Conservation (phyloP, 192 early-diverging fungal genomes). For the Backusella australiensis region DNA sequence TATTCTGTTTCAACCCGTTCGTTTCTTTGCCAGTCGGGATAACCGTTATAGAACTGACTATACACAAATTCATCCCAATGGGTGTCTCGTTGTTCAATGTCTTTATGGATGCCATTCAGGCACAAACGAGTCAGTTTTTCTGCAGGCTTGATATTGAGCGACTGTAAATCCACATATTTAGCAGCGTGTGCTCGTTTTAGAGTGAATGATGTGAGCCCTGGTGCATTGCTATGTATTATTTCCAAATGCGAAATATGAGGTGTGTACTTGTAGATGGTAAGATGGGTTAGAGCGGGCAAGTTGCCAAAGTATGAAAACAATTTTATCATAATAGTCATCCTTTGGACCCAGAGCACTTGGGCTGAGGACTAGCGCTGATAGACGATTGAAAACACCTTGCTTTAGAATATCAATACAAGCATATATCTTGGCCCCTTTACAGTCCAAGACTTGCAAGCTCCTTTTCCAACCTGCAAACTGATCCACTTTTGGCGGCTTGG, state of each 20-base stretch:
- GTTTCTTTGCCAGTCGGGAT: background rate
- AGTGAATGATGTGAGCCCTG: background rate
- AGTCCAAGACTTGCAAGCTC: too few relatives aligned
- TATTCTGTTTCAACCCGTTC: background rate
- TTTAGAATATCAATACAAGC: too few relatives aligned
- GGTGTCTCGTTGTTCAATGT: background rate
- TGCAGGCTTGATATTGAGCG: background rate
- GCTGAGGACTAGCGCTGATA: background rate
- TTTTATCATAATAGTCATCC: background rate
- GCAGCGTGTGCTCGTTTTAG: background rate
- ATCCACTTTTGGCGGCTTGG: too few relatives aligned
- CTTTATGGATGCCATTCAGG: background rate
- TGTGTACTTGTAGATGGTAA: background rate
- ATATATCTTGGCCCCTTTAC: too few relatives aligned
- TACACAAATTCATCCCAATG: background rate
- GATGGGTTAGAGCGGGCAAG: background rate
- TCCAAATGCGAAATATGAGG: background rate
- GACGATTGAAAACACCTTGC: background rate
- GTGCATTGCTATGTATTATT: background rate
- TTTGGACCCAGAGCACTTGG: background rate
- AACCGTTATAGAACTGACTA: background rate
- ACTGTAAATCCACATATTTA: background rate
- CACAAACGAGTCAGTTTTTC: background rate
- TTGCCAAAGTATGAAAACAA: background rate
- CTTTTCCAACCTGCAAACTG: too few relatives aligned